phyloP scores from a whole-genome alignment of 148 eudicot species.

The Vaccinium macrocarpon region DNA sequence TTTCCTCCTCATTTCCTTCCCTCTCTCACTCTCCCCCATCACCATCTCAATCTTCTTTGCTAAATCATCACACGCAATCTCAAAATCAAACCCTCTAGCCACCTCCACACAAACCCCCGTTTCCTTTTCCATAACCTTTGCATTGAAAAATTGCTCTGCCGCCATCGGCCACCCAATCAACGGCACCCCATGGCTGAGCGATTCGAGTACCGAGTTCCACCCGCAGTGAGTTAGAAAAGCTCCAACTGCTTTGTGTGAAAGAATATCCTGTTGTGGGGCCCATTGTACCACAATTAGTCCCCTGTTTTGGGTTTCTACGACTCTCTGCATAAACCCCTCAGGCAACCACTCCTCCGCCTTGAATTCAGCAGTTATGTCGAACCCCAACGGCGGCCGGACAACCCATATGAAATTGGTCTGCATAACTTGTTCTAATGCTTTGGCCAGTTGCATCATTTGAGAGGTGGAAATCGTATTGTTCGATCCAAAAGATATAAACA shows the following conservation, averaged over 20 bases:
- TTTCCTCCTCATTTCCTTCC: slow-evolving; percentile 34
- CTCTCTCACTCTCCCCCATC: slow-evolving; percentile 37
- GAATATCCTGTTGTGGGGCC: slow-evolving; percentile 60
- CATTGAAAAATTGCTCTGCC: slow-evolving; percentile 57
- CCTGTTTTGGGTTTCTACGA: slow-evolving; percentile 16
- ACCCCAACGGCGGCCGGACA: slow-evolving; percentile 57
- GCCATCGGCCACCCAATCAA: slow-evolving; percentile 63
- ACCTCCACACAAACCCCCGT: slow-evolving; percentile 54
- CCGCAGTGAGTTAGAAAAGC: slow-evolving; percentile 58
- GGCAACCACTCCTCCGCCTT: slow-evolving; percentile 47
- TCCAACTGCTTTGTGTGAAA: slow-evolving; percentile 40
- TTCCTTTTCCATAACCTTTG: slow-evolving; percentile 45
- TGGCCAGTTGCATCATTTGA: slow-evolving; percentile 51
- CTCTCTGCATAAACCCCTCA: slow-evolving; percentile 31
- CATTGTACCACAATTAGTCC: slow-evolving; percentile 46
- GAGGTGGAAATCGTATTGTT: slow-evolving; percentile 44
- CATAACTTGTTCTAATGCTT: slow-evolving; percentile 34
- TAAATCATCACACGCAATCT: slow-evolving; percentile 35
- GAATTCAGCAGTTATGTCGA: slow-evolving; percentile 30
- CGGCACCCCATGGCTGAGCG: slow-evolving; percentile 47
- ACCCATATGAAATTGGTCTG: slow-evolving; percentile 58
- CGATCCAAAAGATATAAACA: slow-evolving; percentile 59
- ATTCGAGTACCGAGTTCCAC: slow-evolving; percentile 63
- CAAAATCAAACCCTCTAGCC: slow-evolving; percentile 42
- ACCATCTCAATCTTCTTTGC: slow-evolving; percentile 42